These are phyloP conservation scores for Tagetes patula DNA, from an alignment of 129 eudicot genomes.

Conservation along the genomic window DNA sequence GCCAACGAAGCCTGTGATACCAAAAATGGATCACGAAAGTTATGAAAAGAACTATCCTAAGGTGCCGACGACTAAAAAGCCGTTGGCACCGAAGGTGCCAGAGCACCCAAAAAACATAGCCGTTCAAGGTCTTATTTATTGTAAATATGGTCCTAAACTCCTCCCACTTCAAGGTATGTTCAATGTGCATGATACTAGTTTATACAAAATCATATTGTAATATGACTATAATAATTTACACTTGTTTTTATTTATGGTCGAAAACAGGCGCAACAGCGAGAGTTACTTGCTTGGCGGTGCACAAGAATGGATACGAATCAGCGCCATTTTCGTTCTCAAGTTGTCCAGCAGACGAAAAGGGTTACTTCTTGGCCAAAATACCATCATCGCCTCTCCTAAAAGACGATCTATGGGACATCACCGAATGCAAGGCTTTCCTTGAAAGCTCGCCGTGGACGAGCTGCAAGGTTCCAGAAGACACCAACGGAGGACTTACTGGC, in stretches of 20 bases:
- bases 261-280: constrained; percentile 43
- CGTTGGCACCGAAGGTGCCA: constrained; percentile 14
- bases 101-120: constrained; percentile 40
- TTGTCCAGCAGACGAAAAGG: constrained; percentile 46
- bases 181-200: background rate
- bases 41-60: constrained; percentile 3
- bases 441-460: constrained; percentile 39
- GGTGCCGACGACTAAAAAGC: constrained; percentile 9
- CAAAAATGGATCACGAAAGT: constrained; percentile 6
- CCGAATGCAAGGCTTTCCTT: constrained; percentile 54
- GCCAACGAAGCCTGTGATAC: constrained; percentile 20
- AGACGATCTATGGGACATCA: constrained; percentile 37
- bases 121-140: constrained; percentile 60
- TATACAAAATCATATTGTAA: background rate
- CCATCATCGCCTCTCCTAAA: constrained; percentile 26
- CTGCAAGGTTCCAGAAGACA: constrained; percentile 42
- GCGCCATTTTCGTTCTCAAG: constrained; percentile 54
- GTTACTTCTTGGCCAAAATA: constrained; percentile 53
- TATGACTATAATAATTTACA: background rate
- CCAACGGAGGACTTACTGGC: constrained; percentile 43
- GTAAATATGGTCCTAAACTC: constrained; percentile 42
- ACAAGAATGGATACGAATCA: constrained; percentile 52
- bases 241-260: background rate
- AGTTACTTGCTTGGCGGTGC: constrained; percentile 48
- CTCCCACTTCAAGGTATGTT: constrained; percentile 50